phyloP scores from a whole-genome alignment of 1,139 yeast genomes.

The Candida sojae region DNA sequence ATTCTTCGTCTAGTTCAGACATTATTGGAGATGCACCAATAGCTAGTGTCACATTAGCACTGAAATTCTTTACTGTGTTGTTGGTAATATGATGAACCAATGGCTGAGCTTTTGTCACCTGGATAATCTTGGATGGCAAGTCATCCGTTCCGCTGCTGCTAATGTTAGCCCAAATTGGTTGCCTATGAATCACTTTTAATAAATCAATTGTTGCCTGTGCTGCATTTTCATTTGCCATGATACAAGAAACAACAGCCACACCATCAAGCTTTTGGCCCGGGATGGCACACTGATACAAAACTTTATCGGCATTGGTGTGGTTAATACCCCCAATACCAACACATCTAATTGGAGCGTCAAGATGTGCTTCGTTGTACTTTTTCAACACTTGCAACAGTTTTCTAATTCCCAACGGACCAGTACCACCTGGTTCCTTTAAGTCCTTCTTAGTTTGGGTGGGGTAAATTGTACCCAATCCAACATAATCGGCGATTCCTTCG shows the following conservation, averaged over 20 bases:
- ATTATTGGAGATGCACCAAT: slow-evolving; percentile 88
- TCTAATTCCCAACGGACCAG: slow-evolving; percentile 70
- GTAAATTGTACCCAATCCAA: slow-evolving; percentile 85
- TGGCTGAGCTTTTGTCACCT: slow-evolving; percentile 37
- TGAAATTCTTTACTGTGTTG: slow-evolving; percentile 83
- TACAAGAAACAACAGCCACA: slow-evolving; percentile 83
- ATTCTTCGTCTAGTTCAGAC: slow-evolving; percentile 80
- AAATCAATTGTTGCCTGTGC: slow-evolving; percentile 50
- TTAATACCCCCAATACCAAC: slow-evolving; percentile 92
- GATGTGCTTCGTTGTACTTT: slow-evolving; percentile 22
- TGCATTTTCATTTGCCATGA: slow-evolving; percentile 71
- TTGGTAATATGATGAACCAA: slow-evolving; percentile 89
- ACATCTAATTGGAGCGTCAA: slow-evolving; percentile 41
- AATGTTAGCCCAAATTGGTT: slow-evolving; percentile 17
- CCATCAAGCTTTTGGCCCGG: slow-evolving; percentile 65
- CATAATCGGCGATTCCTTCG: slow-evolving; percentile 67
- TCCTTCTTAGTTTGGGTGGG: slow-evolving; percentile 70
- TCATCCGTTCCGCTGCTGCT: slow-evolving; percentile 6
- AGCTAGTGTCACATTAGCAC: slow-evolving; percentile 88
- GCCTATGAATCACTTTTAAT: slow-evolving; percentile 15
- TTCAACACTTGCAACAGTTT: slow-evolving; percentile 52
- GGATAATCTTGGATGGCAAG: background rate
- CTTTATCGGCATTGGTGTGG: slow-evolving; percentile 59
- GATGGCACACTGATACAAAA: slow-evolving; percentile 50
- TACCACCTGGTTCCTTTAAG: slow-evolving; percentile 43